These are phyloP conservation scores for Sisymbrium irio DNA, from an alignment of 345 rosid genomes.

Conservation along the genomic window DNA sequence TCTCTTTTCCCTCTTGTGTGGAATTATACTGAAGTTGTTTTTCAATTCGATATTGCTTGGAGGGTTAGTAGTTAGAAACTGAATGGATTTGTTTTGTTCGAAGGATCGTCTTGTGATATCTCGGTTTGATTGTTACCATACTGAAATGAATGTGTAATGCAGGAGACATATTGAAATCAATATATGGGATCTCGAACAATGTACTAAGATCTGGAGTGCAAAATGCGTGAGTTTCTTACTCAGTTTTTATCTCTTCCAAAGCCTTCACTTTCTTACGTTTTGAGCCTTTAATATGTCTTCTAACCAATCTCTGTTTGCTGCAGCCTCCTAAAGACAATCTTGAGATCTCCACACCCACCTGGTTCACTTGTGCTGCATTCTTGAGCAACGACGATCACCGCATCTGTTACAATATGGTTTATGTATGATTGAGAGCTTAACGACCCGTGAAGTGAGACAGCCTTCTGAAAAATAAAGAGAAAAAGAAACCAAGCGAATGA, in stretches of 20 bases:
- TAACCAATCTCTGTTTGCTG: slow-evolving; percentile 16
- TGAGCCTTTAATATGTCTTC: not conserved
- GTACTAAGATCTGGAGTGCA: slow-evolving; percentile 50
- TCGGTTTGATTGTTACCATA: slow-evolving; percentile 4
- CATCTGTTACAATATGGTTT: slow-evolving; percentile 39
- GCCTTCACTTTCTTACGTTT: not conserved
- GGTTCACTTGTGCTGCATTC: slow-evolving; percentile 89
- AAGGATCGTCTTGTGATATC: not conserved
- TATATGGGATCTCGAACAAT: slow-evolving; percentile 78
- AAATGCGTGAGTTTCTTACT: slow-evolving; percentile 49
- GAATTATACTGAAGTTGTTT: too few species aligned
- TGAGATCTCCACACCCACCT: slow-evolving; percentile 88
- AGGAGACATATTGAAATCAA: slow-evolving; percentile 84
- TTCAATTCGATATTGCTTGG: too few species aligned
- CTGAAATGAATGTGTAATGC: slow-evolving; percentile 28
- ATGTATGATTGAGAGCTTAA: slow-evolving; percentile 39
- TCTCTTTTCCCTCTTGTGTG: too few species aligned
- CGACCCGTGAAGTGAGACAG: slow-evolving; percentile 68
- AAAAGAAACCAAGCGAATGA: slow-evolving; percentile 47
- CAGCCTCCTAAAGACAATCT: slow-evolving; percentile 84
- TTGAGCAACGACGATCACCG: slow-evolving; percentile 75
- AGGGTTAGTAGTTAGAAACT: slow-evolving; percentile 62
- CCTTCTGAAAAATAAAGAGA: slow-evolving; percentile 58
- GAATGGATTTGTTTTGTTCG: not conserved
- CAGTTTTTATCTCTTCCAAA: not conserved